These are phyloP conservation scores for Lactarius deliciosus DNA, from an alignment of 768 basidiomycete genomes.

Conservation along the genomic window DNA sequence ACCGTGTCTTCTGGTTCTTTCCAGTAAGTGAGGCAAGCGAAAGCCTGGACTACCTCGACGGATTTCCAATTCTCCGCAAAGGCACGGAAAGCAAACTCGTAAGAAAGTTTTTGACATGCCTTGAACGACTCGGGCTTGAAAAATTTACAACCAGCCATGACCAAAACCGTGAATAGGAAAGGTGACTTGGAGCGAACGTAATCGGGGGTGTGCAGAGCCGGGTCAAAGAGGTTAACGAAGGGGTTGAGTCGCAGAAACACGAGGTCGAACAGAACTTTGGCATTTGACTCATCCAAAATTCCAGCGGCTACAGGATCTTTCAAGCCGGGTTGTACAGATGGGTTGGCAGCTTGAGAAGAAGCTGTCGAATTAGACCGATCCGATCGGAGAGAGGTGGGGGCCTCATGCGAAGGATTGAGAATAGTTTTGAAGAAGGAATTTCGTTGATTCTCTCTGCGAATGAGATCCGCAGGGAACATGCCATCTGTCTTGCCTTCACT, in stretches of 20 bases:
- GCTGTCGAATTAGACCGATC: constrained; percentile 38
- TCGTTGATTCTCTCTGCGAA: constrained; percentile 65
- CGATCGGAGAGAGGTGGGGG: constrained; percentile 38
- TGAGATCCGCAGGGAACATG: constrained; percentile 73
- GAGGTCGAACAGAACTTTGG: constrained; percentile 70
- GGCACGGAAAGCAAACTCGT: constrained; percentile 72
- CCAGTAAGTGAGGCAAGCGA: constrained; percentile 89
- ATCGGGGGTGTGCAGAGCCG: constrained; percentile 72
- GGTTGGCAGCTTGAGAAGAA: constrained; percentile 17
- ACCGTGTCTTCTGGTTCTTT: constrained; percentile 84
- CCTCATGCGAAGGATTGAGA: constrained; percentile 65
- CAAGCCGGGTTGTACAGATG: constrained; percentile 35
- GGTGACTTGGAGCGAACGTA: constrained; percentile 81
- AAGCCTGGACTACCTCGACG: constrained; percentile 87
- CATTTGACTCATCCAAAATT: constrained; percentile 67
- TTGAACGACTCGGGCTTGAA: constrained; percentile 69
- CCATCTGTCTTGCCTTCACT: constrained; percentile 59
- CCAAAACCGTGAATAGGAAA: constrained; percentile 80
- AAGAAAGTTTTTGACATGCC: constrained; percentile 66
- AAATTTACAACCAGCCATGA: constrained; percentile 85
- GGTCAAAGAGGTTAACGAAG: constrained; percentile 87
- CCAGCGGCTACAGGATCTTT: constrained; percentile 73
- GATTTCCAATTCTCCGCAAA: constrained; percentile 78
- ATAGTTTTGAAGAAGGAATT: constrained; percentile 84
- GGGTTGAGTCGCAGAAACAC: constrained; percentile 85